Evolutionary conservation across 148 eudicot genomes (phyloP), one percentile per base, ranked within the genome.

Genomic region (Gaultheria prostrata): DNA sequence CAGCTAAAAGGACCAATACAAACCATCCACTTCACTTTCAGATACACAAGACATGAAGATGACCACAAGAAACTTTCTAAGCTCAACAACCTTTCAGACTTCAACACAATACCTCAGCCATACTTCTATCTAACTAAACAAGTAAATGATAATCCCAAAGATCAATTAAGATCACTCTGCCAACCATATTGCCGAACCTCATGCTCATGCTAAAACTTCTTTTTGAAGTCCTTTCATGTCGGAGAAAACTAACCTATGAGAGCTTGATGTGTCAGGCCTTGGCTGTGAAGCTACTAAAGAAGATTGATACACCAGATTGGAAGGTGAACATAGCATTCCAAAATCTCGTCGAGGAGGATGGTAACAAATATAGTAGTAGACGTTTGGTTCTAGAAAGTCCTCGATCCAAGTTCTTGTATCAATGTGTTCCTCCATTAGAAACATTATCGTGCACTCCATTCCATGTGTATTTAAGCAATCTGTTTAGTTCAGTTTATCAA

Each of bases 1-100:
- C 6, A 61, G n/a, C 69, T 24, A n/a, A 61, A 61, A 21, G 28
- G 69, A 61, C 28, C 69, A 61, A 61, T 20, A 61, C 26, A 30
- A 67, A 67, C 72, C 72, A 28, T 67, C 35, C 72, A 67, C 12
- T 67, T 24, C 72, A 67, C 72, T 67, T 67, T 67, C 14, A 21
- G 1, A 26, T 28, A 11, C 30, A 14, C 72, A 67, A 67, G 35
- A 12, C 33, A 11, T 67, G 70, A 26, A 63, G 70, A 63, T 1
- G 3, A 67, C 32, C 32, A 67, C 33, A 67, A 67, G 35, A 28
- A 63, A 67, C 33, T 26, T 67, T 28, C 72, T 67, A 26, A 61
- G 33, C 72, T 67, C 72, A 67, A 26, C 39, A 28, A 67, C 32
- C 69, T 67, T 67, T 67, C 13, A 24, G 15, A 67, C 72, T 26